Evolutionary conservation across 371 early-diverging fungal species (phyloP).

Genomic region (Mucor ambiguus): DNA sequence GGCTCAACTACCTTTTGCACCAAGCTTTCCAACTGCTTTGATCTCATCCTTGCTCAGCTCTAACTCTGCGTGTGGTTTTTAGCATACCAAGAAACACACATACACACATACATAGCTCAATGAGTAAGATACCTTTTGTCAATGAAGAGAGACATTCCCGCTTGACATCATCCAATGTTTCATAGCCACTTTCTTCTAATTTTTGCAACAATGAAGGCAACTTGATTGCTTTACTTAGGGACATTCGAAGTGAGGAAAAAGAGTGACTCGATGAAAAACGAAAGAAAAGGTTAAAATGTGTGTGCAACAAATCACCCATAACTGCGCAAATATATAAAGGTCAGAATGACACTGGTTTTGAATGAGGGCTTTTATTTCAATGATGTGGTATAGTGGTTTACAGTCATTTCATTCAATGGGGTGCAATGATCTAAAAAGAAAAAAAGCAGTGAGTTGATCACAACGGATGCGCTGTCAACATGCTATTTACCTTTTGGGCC

Average conservation of each 20-base stretch:
- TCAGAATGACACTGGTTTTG: not conserved
- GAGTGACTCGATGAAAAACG: not conserved
- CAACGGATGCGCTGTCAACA: not conserved
- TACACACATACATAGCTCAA: not conserved
- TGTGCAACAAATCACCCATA: not conserved
- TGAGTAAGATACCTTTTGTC: not conserved
- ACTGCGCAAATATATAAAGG: not conserved
- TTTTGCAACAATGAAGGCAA: constrained; percentile 21
- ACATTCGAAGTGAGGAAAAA: not conserved
- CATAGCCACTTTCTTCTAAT: constrained; percentile 30
- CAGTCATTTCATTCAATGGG: not conserved
- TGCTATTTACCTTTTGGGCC: not conserved
- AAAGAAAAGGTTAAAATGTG: not conserved
- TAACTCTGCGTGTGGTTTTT: constrained; percentile 12
- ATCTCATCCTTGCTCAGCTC: constrained; percentile 17
- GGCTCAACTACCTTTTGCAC: constrained; percentile 7
- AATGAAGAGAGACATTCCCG: not conserved
- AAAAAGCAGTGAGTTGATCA: not conserved
- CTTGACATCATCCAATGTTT: constrained; percentile 24
- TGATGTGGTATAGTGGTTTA: not conserved
- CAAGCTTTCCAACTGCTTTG: not conserved
- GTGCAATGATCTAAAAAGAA: not conserved
- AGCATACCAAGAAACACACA: not conserved
- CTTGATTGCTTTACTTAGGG: not conserved
- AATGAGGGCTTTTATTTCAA: not conserved